These are phyloP conservation scores for Colletotrichum noveboracense DNA, from an alignment of 2,329 filamentous ascomycete species.

Conservation along the genomic window DNA sequence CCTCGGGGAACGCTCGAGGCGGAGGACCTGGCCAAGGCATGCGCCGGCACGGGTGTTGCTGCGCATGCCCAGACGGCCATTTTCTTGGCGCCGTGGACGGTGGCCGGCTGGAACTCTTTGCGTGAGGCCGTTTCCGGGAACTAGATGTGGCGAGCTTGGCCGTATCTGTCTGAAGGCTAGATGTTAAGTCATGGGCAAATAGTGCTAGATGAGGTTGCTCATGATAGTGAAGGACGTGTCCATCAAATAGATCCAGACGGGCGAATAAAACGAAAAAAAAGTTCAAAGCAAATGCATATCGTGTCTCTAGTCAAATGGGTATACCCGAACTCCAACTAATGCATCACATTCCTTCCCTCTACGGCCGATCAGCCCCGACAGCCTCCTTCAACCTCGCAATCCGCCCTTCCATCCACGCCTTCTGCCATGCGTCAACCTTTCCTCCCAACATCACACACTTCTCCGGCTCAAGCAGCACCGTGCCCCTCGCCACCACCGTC, in stretches of 20 bases:
- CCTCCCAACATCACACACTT: constrained; percentile 81
- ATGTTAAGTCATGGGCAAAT: neutral
- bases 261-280: neutral
- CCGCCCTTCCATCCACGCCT: constrained; percentile 74
- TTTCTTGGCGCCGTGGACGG: constrained; percentile 81
- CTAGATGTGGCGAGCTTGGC: neutral
- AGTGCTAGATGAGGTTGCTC: neutral
- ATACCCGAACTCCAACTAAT: constrained; percentile 10
- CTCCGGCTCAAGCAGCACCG: constrained; percentile 76
- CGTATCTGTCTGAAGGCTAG: neutral
- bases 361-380: constrained; percentile 43
- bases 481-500: constrained; percentile 73
- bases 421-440: constrained; percentile 82
- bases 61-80: constrained; percentile 79
- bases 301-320: neutral
- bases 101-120: constrained; percentile 68
- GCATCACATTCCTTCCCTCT: neutral
- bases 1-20: constrained; percentile 73
- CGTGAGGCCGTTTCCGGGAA: constrained; percentile 37
- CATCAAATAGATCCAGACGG: neutral
- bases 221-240: neutral
- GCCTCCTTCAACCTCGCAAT: constrained; percentile 72
- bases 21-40: constrained; percentile 73
- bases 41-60: constrained; percentile 73
- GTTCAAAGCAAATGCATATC: neutral